Evolutionary conservation across 176 grass and related monocot species (phyloP), one percentile per base, ranked within the genome.

Genomic region (Oryza longistaminata): DNA sequence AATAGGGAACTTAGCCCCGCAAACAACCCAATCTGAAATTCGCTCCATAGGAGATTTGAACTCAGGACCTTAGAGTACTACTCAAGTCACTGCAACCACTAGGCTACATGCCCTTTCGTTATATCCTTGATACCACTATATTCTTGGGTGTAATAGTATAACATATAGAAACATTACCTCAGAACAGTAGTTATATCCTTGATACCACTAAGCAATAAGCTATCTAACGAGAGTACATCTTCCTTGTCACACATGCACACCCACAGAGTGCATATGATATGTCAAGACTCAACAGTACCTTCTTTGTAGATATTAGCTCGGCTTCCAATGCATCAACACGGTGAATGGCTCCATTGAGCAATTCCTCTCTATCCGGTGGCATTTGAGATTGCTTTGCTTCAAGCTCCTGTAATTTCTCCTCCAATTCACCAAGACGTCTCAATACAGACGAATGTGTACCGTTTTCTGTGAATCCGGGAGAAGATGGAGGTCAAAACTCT

Each of bases 251-350:
- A 15, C 15, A 5, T 14, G 12, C 46, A 49, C 46, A 49, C 11
- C 13, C 46, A 49, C 12, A 49, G 12, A 14, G 13, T 52, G 2
- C 53, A 70, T 40, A 10, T 46, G 17, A 73, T 49, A 73, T 49
- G 16, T 40, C 19, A 82, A 82, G 29, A 31, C 29, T 31, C 29
- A 31, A 61, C 14, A 34, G 2, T 86, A 99, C 93, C 92, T 96
- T 99, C 86, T 99, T 99, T 48, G 92, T 91, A 76, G 93, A 85
- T 75, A 96, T 99, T 43, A 96, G 86, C 72, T 99, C 96, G 79
- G 93, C 93, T 88, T 99, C 96, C 79, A 99, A 90, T 49, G 88
- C 93, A 84, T 96, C 91, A 33, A 96, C 91, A 50, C 96, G 92
- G 29, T 48, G 17, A 33, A 92, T 55, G 21, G 93, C 81, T 72